A percentile compares a stretch with the other conserved stretches of the same genome.
Conservation (phyloP, 176 grass and related monocot species). For the Canna indica region DNA sequence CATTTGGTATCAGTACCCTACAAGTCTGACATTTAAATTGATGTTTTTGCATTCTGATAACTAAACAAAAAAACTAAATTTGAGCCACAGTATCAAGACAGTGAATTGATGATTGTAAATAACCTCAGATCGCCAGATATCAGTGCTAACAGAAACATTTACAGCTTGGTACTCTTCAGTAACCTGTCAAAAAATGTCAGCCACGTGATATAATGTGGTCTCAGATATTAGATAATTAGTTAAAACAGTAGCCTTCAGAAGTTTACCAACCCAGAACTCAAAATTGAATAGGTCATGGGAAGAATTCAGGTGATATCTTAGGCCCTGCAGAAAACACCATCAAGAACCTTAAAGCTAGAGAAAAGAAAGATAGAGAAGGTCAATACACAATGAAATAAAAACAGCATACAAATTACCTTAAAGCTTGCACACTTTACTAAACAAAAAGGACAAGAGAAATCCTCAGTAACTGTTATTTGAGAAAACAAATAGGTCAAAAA, state of each 20-base stretch:
- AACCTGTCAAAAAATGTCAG: slow-evolving; percentile 40
- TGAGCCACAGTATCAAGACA: too few species aligned
- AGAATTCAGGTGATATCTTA: slow-evolving; percentile 72
- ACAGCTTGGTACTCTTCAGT: slow-evolving; percentile 79
- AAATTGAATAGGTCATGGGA: slow-evolving; percentile 93
- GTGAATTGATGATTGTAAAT: neutral
- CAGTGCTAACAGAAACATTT: slow-evolving; percentile 75
- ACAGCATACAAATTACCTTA: slow-evolving; percentile 47
- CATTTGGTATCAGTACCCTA: too few species aligned
- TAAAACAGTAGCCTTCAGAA: slow-evolving; percentile 29
- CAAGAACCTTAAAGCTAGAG: slow-evolving; percentile 12
- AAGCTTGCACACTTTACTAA: slow-evolving; percentile 79
- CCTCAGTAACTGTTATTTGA: slow-evolving; percentile 83
- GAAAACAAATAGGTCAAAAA: slow-evolving; percentile 15
- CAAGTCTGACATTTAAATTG: too few species aligned
- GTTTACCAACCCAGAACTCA: slow-evolving; percentile 96
- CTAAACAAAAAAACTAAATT: too few species aligned
- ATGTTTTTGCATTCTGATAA: too few species aligned
- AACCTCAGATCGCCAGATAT: slow-evolving; percentile 69
- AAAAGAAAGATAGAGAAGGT: neutral
- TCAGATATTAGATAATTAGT: slow-evolving; percentile 11
- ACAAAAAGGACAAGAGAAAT: slow-evolving; percentile 96
- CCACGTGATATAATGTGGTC: slow-evolving; percentile 16
- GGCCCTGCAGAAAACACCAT: slow-evolving; percentile 38
- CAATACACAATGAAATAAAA: neutral